Conservation (phyloP, 306 rosid species). For the Castanea sativa region DNA sequence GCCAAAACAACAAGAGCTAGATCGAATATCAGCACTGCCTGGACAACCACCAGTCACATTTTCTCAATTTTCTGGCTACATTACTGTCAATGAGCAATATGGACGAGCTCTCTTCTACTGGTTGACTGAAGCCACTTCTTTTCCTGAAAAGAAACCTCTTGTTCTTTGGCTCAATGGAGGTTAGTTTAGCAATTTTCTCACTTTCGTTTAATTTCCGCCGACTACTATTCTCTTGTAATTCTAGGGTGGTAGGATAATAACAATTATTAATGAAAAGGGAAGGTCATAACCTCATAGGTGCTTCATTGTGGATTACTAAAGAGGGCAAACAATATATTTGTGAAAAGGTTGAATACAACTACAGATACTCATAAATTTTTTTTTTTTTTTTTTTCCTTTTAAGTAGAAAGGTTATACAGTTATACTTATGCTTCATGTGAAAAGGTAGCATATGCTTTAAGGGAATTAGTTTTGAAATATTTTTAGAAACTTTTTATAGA, state of each 20-base stretch:
- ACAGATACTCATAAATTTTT: no score
- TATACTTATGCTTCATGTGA: no score
- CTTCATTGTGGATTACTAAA: neutral
- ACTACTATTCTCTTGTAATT: neutral
- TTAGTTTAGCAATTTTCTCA: neutral
- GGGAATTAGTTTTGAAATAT: no score
- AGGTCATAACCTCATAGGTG: neutral
- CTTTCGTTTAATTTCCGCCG: neutral
- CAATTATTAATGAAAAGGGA: neutral
- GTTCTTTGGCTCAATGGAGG: conserved; percentile 95
- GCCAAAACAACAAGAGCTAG: conserved; percentile 47
- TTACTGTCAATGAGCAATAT: conserved; percentile 53
- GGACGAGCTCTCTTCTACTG: conserved; percentile 91
- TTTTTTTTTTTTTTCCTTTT: no score
- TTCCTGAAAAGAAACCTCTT: conserved; percentile 59
- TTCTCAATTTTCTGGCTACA: conserved; percentile 74
- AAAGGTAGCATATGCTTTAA: no score
- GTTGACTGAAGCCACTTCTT: conserved; percentile 58
- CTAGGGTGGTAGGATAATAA: neutral
- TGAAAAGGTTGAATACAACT: neutral
- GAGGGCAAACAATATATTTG: neutral
- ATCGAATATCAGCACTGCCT: conserved; percentile 59
- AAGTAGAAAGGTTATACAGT: no score
- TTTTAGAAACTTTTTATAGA: no score
- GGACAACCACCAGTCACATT: conserved; percentile 74